Evolutionary conservation across 352 stramenopile species (phyloP), one percentile per base, ranked within the genome.

Genomic region (Phytophthora macrochlamydospora): DNA sequence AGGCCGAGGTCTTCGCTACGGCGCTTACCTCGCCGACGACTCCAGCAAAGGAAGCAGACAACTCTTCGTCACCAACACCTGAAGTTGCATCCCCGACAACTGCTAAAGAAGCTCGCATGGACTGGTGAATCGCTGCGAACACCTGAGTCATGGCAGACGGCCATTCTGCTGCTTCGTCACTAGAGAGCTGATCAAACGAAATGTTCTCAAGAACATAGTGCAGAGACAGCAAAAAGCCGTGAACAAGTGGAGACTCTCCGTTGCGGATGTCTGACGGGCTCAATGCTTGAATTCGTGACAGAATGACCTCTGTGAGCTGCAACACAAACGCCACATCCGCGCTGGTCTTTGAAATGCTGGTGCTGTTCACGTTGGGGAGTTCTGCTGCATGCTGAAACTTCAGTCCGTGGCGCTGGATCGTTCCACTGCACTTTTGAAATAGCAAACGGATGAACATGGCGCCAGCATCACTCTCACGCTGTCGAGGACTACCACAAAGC

Each of bases 381-480:
- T 62, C 31, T 9, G 33, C 43, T 1, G 38, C 45, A 31, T 28
- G 51, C 24, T 77, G 69, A 14, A 91, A 76, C 11, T 33, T 56
- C 30, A 89, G 70, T 1, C 53, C 69, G 8, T 78, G 76, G 30
- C 72, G 69, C 42, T 76, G 71, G 33, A 92, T 85, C 2, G 76
- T 67, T 24, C 43, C 54, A 49, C 87, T 91, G 29, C 75, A 82
- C 37, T 85, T 79, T 51, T 75, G 64, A 58, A 93, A 93, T 29
- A 97, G 48, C 30, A 96, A 59, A 2, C 79, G 82, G 61, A 97
- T 89, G 51, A 97, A 92, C 40, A 95, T 78, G 0, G 89, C 91
- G n/a, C 89, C 89, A 28, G 87, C 84, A 49, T 96, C 88, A 42
- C 84, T 95, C 64, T 96, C 90, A 51, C 88, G 82, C 59, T 95